Evolutionary conservation across 495 filamentous ascomycete species (phyloP), one percentile per base, ranked within the genome.

Genomic region (Glonium stellatum): DNA sequence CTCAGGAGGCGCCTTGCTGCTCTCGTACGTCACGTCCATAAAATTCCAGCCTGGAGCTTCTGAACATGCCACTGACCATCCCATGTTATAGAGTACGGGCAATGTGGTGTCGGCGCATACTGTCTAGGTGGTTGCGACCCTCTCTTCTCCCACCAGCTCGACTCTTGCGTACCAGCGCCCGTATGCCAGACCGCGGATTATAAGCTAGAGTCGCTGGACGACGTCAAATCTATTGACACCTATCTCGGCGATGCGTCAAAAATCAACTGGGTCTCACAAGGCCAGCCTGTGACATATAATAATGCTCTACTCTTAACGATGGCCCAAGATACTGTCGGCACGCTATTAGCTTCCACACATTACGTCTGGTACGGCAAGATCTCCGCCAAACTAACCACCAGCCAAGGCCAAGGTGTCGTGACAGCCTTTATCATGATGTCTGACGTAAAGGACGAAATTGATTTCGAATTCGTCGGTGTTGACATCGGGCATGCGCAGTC

Each of bases 321-420:
- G 89, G 85, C 87, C 48, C 74, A 82, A 22, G 79, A 85, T 54
- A 88, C 89, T 22, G 85, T 83, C 50, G 92, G 91, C 35, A 95
- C 92, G n/a, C 84, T 98, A 18, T 76, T 97, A 52, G 85, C 90
- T 25, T 88, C 88, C 62, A 92, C 90, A 55, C 79, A 84, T 56
- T 97, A 97, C 71, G 85, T 98, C 75, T 97, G 92, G 95, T 98
- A 98, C 71, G 93, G 93, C 68, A 95, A 87, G 72, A 83, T 97
- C 63, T 87, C 84, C 67, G 90, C 88, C 18, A 87, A 77, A 25
- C 77, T 98, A 73, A 96, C 91, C 81, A 92, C 89, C 6, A 87
- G 86, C 59, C 83, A 87, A 66, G 92, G 90, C 46, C 71, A 76
- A 31, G 93, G 93, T 77, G 93, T 97, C 35, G 90, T 98, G 5